A percentile compares a stretch with the other conserved stretches of the same genome.
These are phyloP conservation scores for Raddia guianensis DNA, from an alignment of 176 grass and related monocot species.

Conservation along the genomic window DNA sequence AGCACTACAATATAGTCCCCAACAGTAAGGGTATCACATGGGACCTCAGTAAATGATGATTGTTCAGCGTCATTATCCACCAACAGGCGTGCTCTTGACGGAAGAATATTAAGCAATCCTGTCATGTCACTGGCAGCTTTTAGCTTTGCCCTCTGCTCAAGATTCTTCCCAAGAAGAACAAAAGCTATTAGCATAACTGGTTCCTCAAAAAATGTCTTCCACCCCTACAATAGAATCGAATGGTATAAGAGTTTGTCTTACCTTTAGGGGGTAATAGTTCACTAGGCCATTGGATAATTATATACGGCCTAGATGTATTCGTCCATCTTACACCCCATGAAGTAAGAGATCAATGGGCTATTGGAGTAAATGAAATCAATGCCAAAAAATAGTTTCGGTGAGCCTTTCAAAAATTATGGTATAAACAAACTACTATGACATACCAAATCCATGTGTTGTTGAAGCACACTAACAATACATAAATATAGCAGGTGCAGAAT, in stretches of 20 bases:
- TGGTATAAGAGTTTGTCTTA: conserved; percentile 11
- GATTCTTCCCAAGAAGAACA: conserved; percentile 94
- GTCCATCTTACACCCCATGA: too few relatives aligned
- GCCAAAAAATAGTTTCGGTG: too few relatives aligned
- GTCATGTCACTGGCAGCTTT: conserved; percentile 99
- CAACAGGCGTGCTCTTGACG: conserved; percentile 83
- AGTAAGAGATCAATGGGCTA: too few relatives aligned
- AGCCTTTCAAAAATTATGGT: too few relatives aligned
- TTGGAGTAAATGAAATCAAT: too few relatives aligned
- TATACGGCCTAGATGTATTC: too few relatives aligned
- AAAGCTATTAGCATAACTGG: conserved; percentile 99
- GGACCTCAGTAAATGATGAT: conserved; percentile 83
- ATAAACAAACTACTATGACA: not conserved
- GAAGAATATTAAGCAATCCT: conserved; percentile 89
- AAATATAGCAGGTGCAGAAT: conserved; percentile 27
- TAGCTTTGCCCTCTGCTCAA: conserved; percentile 92
- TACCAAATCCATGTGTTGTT: not conserved
- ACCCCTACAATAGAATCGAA: conserved; percentile 69
- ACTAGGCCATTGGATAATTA: too few relatives aligned
- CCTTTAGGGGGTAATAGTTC: too few relatives aligned
- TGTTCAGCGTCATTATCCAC: conserved; percentile 66
- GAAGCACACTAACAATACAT: conserved; percentile 18
- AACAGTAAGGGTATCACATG: conserved; percentile 80
- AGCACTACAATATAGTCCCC: conserved; percentile 79
- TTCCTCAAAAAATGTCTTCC: conserved; percentile 99